These are phyloP conservation scores for Kregervanrija pseudodelftensis DNA, from an alignment of 805 yeast genomes.

Conservation along the genomic window DNA sequence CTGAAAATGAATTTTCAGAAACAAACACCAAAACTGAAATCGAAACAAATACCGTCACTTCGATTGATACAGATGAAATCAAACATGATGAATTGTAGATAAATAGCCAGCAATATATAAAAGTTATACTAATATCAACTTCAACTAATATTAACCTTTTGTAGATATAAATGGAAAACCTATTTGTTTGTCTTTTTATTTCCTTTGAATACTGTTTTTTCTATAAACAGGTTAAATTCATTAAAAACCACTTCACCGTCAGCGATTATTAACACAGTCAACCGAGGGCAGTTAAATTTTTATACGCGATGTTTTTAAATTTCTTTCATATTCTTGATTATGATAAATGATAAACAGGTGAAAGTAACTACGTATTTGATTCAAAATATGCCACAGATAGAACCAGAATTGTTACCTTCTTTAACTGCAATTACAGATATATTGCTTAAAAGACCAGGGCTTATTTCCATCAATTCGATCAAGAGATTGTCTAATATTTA, in stretches of 20 bases:
- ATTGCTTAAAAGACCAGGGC: constrained; percentile 29
- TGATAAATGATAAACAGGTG: not conserved
- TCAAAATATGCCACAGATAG: constrained; percentile 24
- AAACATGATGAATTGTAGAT: too few species aligned
- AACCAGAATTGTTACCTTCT: constrained; percentile 28
- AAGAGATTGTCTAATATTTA: constrained; percentile 29
- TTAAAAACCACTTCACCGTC: too few species aligned
- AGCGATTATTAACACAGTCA: too few species aligned
- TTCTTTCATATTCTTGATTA: not conserved
- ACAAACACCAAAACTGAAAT: not conserved
- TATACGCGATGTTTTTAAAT: not conserved
- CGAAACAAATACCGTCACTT: not conserved
- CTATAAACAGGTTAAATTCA: too few species aligned
- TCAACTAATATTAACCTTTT: too few species aligned
- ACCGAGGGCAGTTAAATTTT: too few species aligned
- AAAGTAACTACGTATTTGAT: too few species aligned
- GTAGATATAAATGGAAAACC: too few species aligned
- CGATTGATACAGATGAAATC: not conserved
- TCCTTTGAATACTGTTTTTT: too few species aligned
- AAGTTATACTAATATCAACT: too few species aligned
- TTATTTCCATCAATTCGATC: constrained; percentile 27
- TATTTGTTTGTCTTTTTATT: too few species aligned
- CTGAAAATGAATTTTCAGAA: not conserved
- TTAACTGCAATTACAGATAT: constrained; percentile 27
- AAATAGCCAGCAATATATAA: too few species aligned